Conservation (phyloP, 1,139 yeast genomes). For the Blastobotrys capitulatus region DNA sequence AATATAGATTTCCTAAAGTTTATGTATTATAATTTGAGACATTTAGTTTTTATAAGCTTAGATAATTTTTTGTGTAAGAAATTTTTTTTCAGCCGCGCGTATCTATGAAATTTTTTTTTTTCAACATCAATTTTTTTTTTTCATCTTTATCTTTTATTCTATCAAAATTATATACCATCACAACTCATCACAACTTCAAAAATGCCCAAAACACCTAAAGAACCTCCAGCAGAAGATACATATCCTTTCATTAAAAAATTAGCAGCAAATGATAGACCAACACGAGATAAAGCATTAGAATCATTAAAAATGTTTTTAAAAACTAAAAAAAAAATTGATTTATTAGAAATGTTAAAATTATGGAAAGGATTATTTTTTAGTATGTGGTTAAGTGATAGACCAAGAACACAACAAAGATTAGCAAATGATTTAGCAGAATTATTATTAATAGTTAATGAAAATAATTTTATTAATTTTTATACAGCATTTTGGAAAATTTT, state of each 20-base stretch:
- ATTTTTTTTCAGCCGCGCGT: not conserved
- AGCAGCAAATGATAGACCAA: constrained; percentile 74
- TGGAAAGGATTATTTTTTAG: constrained; percentile 90
- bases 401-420: constrained; percentile 81
- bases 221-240: constrained; percentile 16
- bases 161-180: not conserved
- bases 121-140: not conserved
- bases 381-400: constrained; percentile 96
- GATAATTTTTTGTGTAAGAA: no score
- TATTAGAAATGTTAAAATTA: constrained; percentile 65
- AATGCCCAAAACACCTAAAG: constrained; percentile 3
- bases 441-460: constrained; percentile 39
- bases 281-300: constrained; percentile 71
- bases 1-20: no score
- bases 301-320: constrained; percentile 57
- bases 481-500: constrained; percentile 81
- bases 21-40: no score
- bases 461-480: constrained; percentile 47
- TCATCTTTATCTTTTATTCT: not conserved
- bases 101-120: no score
- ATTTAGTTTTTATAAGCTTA: not conserved
- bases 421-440: constrained; percentile 70
- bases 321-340: constrained; percentile 37
- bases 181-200: not conserved
- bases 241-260: constrained; percentile 66